Percentiles rank a stretch among this genome's conserved stretches.
These are phyloP conservation scores for Zygosaccharomyces pseudobailii DNA, from an alignment of 1,139 yeast genomes.

Conservation along the genomic window DNA sequence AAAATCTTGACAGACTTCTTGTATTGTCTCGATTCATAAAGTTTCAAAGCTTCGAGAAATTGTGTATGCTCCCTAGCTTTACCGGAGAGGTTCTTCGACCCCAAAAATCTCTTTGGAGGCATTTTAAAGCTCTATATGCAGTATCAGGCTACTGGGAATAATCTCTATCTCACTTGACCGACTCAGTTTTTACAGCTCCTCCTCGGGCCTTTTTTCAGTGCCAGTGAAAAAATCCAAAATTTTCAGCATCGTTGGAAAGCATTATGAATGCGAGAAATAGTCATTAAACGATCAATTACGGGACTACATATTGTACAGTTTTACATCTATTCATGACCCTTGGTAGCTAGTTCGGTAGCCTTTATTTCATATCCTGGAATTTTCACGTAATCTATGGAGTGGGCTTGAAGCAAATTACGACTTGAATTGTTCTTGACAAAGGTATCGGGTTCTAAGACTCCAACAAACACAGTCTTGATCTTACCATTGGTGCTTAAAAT, in stretches of 20 bases:
- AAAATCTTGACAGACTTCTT: conserved; percentile 76
- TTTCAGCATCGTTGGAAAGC: conserved; percentile 8
- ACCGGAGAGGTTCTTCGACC: conserved; percentile 5
- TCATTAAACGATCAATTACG: background rate
- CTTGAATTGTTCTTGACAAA: conserved; percentile 80
- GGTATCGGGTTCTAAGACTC: conserved; percentile 85
- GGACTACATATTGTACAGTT: background rate
- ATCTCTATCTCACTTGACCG: background rate
- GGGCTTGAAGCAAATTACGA: conserved; percentile 44
- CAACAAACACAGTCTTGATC: conserved; percentile 79
- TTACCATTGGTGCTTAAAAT: conserved; percentile 48
- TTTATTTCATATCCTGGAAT: conserved; percentile 81
- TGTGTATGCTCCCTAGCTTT: conserved; percentile 54
- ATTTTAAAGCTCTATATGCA: background rate
- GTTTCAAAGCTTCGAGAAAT: conserved; percentile 75
- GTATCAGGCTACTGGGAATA: background rate
- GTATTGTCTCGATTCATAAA: conserved; percentile 82
- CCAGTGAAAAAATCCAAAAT: conserved; percentile 1
- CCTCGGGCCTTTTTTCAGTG: background rate
- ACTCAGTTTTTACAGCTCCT: background rate
- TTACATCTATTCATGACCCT: conserved; percentile 49
- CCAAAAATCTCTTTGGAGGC: conserved; percentile 2
- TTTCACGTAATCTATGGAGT: conserved; percentile 68
- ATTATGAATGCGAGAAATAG: background rate
- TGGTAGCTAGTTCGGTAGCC: conserved; percentile 66